Evolutionary conservation across 2,329 filamentous ascomycete species (phyloP), one percentile per base, ranked within the genome.

Genomic region (Clarireedia sp.): DNA sequence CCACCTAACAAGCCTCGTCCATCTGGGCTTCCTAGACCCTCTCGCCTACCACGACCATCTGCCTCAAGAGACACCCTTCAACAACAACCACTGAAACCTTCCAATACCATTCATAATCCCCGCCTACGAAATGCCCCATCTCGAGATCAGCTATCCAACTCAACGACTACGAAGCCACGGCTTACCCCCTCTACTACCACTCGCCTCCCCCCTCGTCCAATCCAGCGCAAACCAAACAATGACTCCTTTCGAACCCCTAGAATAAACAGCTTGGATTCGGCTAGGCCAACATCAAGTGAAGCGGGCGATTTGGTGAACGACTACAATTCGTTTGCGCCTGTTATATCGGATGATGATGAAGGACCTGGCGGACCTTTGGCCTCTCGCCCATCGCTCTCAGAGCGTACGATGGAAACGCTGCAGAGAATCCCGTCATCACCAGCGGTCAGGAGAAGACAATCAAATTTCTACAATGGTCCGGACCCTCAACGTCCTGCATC

Each of bases 351-450:
- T 53, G 53, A 51, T 12, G 44, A 48, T 17, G 43, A 43, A 45
- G n/a, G 19, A 7, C 21, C 19, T 36, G 56, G 52, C 29, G 45
- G 21, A 26, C 33, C 24, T 16, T 36, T 45, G 51, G 40, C 23
- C 37, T 53, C 63, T 46, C 59, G 66, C 16, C 75, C 80, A 51
- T 91, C 89, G 0, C 75, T 96, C 3, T 83, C 87, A 0, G 91
- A 96, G 64, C 78, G 92, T 56, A 95, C 91, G 0, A 85, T 95
- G 43, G 89, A 95, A 68, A 95, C 89, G 0, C 74, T 96, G 5
- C 80, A 90, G 3, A 81, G 83, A 47, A 74, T 96, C 29, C 88
- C 90, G 0, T 83, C 88, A 0, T 94, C 90, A 0, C 90, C 91
- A 4, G 81, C 81, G 0, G 70, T 87, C 46, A 81, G 78, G 51